A percentile compares a stretch with the other conserved stretches of the same genome.
These are phyloP conservation scores for Mortierella sp. DNA, from an alignment of 371 early-diverging fungal genomes.

Conservation along the genomic window DNA sequence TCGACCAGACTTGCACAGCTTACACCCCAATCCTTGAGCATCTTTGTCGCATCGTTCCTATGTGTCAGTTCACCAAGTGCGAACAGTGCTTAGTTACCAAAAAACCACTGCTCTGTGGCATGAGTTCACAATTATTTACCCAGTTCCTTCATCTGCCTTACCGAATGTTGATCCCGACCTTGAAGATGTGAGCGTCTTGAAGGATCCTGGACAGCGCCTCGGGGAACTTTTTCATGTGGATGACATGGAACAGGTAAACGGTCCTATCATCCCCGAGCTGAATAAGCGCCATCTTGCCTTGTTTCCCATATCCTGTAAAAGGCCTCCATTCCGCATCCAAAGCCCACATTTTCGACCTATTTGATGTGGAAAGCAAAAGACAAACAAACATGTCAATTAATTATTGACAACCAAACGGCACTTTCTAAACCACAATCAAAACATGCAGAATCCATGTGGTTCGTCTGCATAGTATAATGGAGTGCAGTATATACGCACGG, in stretches of 20 bases:
- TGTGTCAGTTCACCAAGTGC: no score
- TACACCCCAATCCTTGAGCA: constrained; percentile 66
- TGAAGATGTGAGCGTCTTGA: constrained; percentile 57
- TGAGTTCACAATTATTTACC: no score
- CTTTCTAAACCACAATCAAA: neutral
- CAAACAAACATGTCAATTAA: neutral
- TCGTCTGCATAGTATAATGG: neutral
- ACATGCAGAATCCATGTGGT: neutral
- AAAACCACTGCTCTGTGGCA: neutral
- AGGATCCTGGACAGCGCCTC: constrained; percentile 58
- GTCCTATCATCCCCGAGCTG: constrained; percentile 65
- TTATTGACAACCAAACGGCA: neutral
- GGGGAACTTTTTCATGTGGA: constrained; percentile 65
- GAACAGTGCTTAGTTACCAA: no score
- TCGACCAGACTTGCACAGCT: constrained; percentile 68
- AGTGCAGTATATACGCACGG: constrained; percentile 1
- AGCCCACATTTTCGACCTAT: constrained; percentile 60
- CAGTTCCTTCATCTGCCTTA: constrained; percentile 3
- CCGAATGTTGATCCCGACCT: constrained; percentile 69
- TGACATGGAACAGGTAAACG: constrained; percentile 64
- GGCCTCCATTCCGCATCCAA: constrained; percentile 74
- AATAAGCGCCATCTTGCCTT: constrained; percentile 63
- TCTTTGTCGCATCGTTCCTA: constrained; percentile 63
- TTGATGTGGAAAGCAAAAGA: neutral
- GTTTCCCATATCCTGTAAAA: constrained; percentile 43